Conservation (phyloP, 179 eudicot species). For the Gypsophila paniculata region DNA sequence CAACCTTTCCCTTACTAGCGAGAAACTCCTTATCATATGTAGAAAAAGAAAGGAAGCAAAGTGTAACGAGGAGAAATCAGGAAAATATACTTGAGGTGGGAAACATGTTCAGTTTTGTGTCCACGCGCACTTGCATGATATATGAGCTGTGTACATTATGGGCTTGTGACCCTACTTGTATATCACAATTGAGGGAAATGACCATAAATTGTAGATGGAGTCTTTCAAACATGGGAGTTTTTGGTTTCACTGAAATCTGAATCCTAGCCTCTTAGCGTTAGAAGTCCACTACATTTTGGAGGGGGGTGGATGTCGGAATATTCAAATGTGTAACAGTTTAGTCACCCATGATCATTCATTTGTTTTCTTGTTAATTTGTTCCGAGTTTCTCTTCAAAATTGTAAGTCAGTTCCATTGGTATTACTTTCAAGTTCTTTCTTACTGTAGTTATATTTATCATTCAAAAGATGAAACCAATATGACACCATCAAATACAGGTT, state of each 20-base stretch:
- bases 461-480: background rate
- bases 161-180: background rate
- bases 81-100: background rate
- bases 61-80: background rate
- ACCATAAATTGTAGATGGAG: background rate
- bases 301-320: too few relatives aligned
- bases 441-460: too few relatives aligned
- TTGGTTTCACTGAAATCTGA: background rate
- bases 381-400: background rate
- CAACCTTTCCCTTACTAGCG: background rate
- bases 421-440: too few relatives aligned
- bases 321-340: background rate
- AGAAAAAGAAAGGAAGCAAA: background rate
- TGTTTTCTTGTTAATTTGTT: background rate
- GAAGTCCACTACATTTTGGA: too few relatives aligned
- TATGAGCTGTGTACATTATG: background rate
- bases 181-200: background rate
- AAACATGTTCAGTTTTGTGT: background rate
- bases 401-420: background rate
- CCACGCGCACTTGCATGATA: background rate
- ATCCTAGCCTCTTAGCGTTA: background rate
- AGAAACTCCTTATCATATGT: background rate
- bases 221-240: background rate
- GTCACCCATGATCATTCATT: background rate
- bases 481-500: background rate